Conservation (phyloP, 768 basidiomycete genomes). For the Termitomyces sp. region DNA sequence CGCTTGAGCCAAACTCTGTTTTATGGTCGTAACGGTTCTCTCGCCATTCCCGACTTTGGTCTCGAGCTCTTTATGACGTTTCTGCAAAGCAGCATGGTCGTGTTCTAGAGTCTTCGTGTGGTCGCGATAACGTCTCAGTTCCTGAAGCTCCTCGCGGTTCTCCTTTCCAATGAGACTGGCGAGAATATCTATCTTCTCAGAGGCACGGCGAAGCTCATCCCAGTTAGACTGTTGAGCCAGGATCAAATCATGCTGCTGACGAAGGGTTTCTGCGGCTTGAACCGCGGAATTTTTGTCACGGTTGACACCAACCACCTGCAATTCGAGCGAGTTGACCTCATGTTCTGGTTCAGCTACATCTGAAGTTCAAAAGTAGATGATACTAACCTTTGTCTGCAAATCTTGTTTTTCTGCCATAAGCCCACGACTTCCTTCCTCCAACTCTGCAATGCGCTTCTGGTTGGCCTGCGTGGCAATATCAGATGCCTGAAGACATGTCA, state of each 20-base stretch:
- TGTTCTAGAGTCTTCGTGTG: conserved; percentile 57
- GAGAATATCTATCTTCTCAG: conserved; percentile 70
- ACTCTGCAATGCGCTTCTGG: conserved; percentile 51
- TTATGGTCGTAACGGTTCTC: conserved; percentile 46
- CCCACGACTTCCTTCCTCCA: conserved; percentile 60
- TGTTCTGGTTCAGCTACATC: conserved; percentile 10
- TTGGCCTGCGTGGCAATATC: conserved; percentile 60
- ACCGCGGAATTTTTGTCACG: conserved; percentile 59
- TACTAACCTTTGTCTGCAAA: conserved; percentile 55
- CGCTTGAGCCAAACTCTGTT: conserved; percentile 62
- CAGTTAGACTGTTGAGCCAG: conserved; percentile 64
- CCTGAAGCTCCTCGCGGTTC: conserved; percentile 69
- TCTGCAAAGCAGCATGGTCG: conserved; percentile 63
- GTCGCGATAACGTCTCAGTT: conserved; percentile 64
- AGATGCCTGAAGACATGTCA: conserved; percentile 66
- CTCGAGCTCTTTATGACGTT: conserved; percentile 71
- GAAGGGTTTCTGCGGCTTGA: conserved; percentile 46
- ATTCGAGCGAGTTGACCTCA: conserved; percentile 58
- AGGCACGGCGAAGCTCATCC: conserved; percentile 67
- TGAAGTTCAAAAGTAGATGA: background rate
- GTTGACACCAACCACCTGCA: conserved; percentile 47
- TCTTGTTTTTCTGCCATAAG: conserved; percentile 48
- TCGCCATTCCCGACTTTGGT: conserved; percentile 55
- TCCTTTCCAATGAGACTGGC: conserved; percentile 54
- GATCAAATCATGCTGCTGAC: conserved; percentile 56